Base-by-base conservation (phyloP, 768 basidiomycete species). In the Termitomyces sp. region DNA sequence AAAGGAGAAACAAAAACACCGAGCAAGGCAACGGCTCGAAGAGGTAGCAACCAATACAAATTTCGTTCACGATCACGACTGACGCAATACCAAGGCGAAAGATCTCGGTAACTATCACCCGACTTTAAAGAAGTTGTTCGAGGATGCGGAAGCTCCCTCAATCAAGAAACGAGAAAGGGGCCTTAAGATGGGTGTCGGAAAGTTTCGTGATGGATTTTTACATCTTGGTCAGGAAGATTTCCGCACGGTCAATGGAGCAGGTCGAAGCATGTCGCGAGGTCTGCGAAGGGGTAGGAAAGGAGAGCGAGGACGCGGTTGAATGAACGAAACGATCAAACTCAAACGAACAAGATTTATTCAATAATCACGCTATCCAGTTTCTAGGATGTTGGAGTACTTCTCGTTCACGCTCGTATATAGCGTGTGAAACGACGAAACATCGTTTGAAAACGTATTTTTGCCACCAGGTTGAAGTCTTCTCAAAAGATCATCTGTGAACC, bases 21-120 rank as follows among this genome's bases (percentile, higher is more conserved):
- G 83, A 57, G 79, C 80, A 37, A 70, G 76, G 54, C 81, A 81
- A 60, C 69, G 82, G 45, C 73, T 93, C 8, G 86, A 90, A 69
- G 88, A 92, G 85, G 92, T 92, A 47, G 47, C 71, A 67, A 69
- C 72, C 53, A 17, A 15, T 53, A 3, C 14, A 71, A 76, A 31
- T 25, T 65, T 54, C 4, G 37, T 54, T 29, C 20, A n/a, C 38
- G 46, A 51, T 42, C 15, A 20, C 34, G 9, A 17, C 57, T 46
- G 53, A 54, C 50, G n/a, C 56, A 45, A 61, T 36, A 36, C 34
- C 58, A 58, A 94, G 92, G 91, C 91, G 5, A 94, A 93, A 74
- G 83, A 89, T 64, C 63, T 91, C 63, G 92, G 92, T 17, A 94
- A 92, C 71, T 94, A 93, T 70, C 91, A 94, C 66, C 91, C 89